Conservation (phyloP, 345 rosid genomes). For the Adansonia digitata region DNA sequence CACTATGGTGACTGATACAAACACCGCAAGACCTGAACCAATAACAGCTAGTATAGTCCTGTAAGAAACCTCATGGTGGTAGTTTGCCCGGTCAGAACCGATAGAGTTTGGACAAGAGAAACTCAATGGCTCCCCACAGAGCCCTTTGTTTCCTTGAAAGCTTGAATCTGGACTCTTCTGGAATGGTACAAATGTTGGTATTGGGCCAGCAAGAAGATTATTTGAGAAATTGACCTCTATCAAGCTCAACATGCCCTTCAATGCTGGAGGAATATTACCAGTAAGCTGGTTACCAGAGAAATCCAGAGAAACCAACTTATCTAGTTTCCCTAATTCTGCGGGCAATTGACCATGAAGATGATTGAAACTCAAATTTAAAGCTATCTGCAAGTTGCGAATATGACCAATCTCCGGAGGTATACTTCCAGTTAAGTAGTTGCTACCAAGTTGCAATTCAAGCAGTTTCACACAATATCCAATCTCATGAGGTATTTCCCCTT, state of each 20-base stretch:
- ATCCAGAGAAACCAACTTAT: conserved; percentile 81
- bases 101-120: conserved; percentile 44
- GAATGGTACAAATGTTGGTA: conserved; percentile 71
- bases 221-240: conserved; percentile 84
- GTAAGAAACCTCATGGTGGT: conserved; percentile 81
- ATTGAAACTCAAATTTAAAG: conserved; percentile 78
- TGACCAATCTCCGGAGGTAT: conserved; percentile 70
- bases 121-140: conserved; percentile 84
- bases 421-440: conserved; percentile 74
- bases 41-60: conserved; percentile 73
- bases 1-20: conserved; percentile 70
- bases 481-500: conserved; percentile 75
- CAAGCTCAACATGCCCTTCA: conserved; percentile 83
- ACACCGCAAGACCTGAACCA: conserved; percentile 89
- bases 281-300: conserved; percentile 79
- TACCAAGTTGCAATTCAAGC: conserved; percentile 54
- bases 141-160: conserved; percentile 77
- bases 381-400: conserved; percentile 63
- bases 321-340: conserved; percentile 66
- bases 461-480: conserved; percentile 64
- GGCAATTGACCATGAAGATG: conserved; percentile 78
- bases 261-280: conserved; percentile 64
- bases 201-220: conserved; percentile 64
- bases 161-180: conserved; percentile 83
- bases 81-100: conserved; percentile 36